Conservation (phyloP, 1,284 basidiomycete species). For the Ustilago shanxiensis region DNA sequence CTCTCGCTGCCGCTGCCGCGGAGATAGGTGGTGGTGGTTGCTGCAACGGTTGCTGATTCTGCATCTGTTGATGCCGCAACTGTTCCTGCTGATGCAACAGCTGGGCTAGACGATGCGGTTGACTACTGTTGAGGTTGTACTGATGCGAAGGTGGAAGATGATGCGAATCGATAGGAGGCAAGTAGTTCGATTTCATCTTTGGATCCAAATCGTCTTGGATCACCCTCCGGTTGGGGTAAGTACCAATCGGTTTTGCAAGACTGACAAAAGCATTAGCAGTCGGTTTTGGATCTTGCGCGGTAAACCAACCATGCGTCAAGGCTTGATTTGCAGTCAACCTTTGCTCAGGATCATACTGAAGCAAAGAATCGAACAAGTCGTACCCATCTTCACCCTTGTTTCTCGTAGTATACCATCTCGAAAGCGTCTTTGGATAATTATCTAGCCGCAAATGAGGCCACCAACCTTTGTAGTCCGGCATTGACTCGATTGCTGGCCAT, state of each 20-base stretch:
- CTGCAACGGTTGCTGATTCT: constrained; percentile 2
- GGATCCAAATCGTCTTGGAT: constrained; percentile 74
- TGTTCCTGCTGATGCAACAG: constrained; percentile 37
- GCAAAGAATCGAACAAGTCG: constrained; percentile 59
- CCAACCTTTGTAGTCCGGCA: constrained; percentile 81
- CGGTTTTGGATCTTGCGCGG: constrained; percentile 70
- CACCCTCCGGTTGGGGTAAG: constrained; percentile 73
- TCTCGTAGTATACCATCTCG: constrained; percentile 82
- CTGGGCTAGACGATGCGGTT: constrained; percentile 29
- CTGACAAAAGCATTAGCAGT: constrained; percentile 67
- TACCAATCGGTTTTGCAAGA: constrained; percentile 70
- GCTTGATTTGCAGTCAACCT: constrained; percentile 86
- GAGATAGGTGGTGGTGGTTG: not conserved
- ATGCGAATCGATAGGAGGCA: constrained; percentile 40
- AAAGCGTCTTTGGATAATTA: constrained; percentile 77
- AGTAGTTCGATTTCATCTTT: constrained; percentile 64
- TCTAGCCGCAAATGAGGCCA: constrained; percentile 58
- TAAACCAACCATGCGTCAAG: constrained; percentile 78
- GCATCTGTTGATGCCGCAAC: constrained; percentile 31
- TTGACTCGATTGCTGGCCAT: constrained; percentile 89
- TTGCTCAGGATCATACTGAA: constrained; percentile 85
- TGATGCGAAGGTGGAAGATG: constrained; percentile 26
- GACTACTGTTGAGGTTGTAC: constrained; percentile 21
- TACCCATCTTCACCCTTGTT: constrained; percentile 71
- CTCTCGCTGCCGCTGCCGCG: not conserved